Evolutionary conservation across 768 basidiomycete species (phyloP), one percentile per base, ranked within the genome.

Genomic region (Russula virescens): DNA sequence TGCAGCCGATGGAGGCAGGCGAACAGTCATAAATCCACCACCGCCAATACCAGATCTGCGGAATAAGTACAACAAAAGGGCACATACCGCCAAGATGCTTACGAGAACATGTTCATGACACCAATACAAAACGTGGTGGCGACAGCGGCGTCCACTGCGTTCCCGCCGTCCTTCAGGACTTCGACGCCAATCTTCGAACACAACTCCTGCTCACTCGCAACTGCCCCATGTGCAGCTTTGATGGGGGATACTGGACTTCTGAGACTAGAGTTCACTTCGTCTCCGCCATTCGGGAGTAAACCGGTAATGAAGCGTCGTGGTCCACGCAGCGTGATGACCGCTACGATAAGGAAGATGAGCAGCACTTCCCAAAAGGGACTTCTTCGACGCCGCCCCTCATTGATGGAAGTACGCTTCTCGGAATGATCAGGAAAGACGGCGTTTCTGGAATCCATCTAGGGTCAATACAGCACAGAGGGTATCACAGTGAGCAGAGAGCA

Each of bases 101-200:
- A 94, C 81, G 91, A 91, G 72, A 94, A 97, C 86, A 92, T 92
- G 72, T 94, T 94, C 55, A 93, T 83, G 3, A 91, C 87, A 6
- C 90, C 89, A 38, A 77, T 76, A 71, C 96, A 98, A 26, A 98
- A 77, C 0, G 87, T 84, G 0, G 89, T 81, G 23, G 85, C 83
- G 58, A 98, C 84, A 0, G 85, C 88, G 0, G 96, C 87, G 67
- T 98, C 96, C 18, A 96, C 84, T 0, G 95, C 94, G 69, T 90
- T 95, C 19, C 96, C 96, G 28, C 94, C 94, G 9, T 84, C 81
- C 75, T 84, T 86, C 61, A 96, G 68, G 10, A 86, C 77, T 5
- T 83, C 75, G 1, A 97, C 83, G 3, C 95, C 96, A 52, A 97
- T 85, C 47, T 89, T 75, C 10, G 93, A 95, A 73, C 96, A 98